A percentile compares a stretch with the other conserved stretches of the same genome.
Evolutionary conservation across 345 rosid species (phyloP).

Genomic region (Melaleuca quinquenervia): DNA sequence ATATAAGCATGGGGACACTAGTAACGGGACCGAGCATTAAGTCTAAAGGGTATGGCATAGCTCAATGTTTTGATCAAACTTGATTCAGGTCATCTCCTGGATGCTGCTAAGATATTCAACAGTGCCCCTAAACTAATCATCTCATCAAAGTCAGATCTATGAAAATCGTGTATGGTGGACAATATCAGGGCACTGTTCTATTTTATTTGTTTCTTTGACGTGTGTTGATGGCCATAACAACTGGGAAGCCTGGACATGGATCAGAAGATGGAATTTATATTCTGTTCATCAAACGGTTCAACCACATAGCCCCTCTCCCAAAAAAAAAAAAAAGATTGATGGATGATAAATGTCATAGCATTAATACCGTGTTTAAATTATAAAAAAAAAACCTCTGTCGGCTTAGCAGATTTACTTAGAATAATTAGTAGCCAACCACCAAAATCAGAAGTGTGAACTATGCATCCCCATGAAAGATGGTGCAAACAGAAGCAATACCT

Average conservation of each 20-base stretch:
- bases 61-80: neutral
- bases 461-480: neutral
- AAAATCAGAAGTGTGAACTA: neutral
- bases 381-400: neutral
- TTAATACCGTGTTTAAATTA: neutral
- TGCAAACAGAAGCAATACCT: slow-evolving; percentile 33
- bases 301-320: neutral
- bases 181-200: neutral
- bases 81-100: neutral
- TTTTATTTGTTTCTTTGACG: neutral
- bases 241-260: neutral
- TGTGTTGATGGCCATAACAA: neutral
- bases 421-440: neutral
- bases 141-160: neutral
- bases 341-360: neutral
- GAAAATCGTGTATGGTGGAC: neutral
- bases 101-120: neutral
- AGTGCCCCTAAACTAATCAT: neutral
- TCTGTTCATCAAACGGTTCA: neutral
- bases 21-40: neutral
- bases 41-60: neutral
- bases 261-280: neutral
- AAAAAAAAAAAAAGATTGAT: neutral
- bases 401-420: neutral
- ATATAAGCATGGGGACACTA: neutral